These are phyloP conservation scores for Cytospora paraplurivora DNA, from an alignment of 2,329 filamentous ascomycete genomes.

Conservation along the genomic window DNA sequence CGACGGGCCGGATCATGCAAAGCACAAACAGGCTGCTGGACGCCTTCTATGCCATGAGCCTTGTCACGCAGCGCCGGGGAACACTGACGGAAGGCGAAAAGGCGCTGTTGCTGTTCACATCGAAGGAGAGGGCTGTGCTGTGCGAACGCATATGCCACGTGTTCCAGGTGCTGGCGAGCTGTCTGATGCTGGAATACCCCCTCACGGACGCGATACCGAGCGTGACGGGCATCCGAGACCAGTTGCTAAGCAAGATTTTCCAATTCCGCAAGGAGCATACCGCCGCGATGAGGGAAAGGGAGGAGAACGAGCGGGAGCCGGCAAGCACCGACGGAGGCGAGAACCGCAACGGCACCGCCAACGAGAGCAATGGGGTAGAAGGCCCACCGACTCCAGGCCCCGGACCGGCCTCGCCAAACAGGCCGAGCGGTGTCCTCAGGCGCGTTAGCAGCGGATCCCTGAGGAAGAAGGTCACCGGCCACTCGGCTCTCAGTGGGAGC, in stretches of 20 bases:
- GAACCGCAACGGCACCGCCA: slow-evolving; percentile 8
- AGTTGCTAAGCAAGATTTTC: slow-evolving; percentile 83
- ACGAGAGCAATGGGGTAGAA: slow-evolving; percentile 4
- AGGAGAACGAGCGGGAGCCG: slow-evolving; percentile 40
- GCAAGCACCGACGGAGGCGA: slow-evolving; percentile 21
- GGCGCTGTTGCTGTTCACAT: slow-evolving; percentile 77
- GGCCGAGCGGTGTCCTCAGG: background rate
- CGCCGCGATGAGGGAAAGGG: slow-evolving; percentile 43
- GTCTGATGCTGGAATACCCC: slow-evolving; percentile 92
- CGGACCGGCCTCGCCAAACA: background rate
- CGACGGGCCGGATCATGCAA: slow-evolving; percentile 73
- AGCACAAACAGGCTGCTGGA: slow-evolving; percentile 85
- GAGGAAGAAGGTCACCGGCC: slow-evolving; percentile 30
- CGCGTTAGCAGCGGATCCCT: slow-evolving; percentile 20
- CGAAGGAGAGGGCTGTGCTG: slow-evolving; percentile 75
- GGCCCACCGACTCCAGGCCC: background rate
- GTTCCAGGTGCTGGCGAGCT: slow-evolving; percentile 81
- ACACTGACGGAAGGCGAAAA: slow-evolving; percentile 78
- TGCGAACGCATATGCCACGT: slow-evolving; percentile 91
- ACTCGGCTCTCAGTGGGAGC: slow-evolving; percentile 32
- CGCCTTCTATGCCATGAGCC: slow-evolving; percentile 94
- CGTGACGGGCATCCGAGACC: slow-evolving; percentile 77
- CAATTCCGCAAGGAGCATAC: slow-evolving; percentile 74
- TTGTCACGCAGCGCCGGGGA: slow-evolving; percentile 81
- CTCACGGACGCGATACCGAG: slow-evolving; percentile 86